phyloP scores from a whole-genome alignment of 768 basidiomycete genomes.

The Rhodotorula graminis region DNA sequence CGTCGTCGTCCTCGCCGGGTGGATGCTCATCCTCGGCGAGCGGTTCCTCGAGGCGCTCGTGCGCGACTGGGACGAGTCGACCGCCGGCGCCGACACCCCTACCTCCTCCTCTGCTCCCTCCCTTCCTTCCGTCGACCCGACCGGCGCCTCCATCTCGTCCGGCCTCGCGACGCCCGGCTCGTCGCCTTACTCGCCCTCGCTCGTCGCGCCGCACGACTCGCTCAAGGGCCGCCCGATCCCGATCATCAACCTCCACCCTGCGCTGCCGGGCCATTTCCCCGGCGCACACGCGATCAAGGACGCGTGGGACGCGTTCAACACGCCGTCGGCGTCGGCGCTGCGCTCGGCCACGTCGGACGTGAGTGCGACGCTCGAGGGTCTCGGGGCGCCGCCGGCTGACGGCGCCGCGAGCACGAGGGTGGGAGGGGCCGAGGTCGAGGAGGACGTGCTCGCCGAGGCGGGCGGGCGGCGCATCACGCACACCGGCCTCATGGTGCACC shows the following conservation, averaged over 20 bases:
- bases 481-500: conserved; percentile 88
- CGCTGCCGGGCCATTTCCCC: conserved; percentile 89
- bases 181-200: conserved; percentile 14
- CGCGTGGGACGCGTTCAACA: conserved; percentile 78
- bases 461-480: conserved; percentile 61
- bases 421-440: too few relatives aligned
- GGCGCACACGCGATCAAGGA: conserved; percentile 80
- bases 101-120: neutral
- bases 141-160: neutral
- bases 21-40: conserved; percentile 94
- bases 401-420: too few relatives aligned
- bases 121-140: conserved; percentile 5
- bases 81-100: neutral
- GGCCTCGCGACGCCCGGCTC: conserved; percentile 18
- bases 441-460: neutral
- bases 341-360: neutral
- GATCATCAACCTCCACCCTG: conserved; percentile 95
- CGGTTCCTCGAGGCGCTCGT: conserved; percentile 61
- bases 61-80: conserved; percentile 45
- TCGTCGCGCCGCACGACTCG: neutral
- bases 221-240: conserved; percentile 54
- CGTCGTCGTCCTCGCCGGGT: conserved; percentile 89
- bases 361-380: neutral
- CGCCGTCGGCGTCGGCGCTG: conserved; percentile 9
- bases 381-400: neutral